Evolutionary conservation across 306 rosid species (phyloP), one percentile per base, ranked within the genome.

Genomic region (Glycine latifolia): DNA sequence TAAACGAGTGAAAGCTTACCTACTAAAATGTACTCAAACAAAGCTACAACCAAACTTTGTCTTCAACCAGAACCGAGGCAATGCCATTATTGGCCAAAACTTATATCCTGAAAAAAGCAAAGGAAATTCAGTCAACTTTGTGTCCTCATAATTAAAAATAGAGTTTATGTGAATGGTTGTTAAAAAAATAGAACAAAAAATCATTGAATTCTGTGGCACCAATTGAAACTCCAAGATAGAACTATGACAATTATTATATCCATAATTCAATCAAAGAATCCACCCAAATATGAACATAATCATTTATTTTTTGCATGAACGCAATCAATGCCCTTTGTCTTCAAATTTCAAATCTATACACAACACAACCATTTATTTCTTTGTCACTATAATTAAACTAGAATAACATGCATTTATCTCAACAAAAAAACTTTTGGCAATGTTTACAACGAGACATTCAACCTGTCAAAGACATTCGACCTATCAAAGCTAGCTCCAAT

Each of bases 61-160:
- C 20, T 20, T 20, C 65, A 75, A 89, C 92, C 83, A 95, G 80
- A 75, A 93, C 83, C 10, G 92, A 78, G 2, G 99, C 92, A 84
- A 93, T 86, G 70, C 92, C 94, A 60, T 94, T 88, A 73, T 95
- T 95, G 46, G 86, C 87, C 39, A 93, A 68, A 85, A 95, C 99
- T 88, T 93, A 98, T 77, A 91, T 35, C 99, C 98, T 94, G 74
- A 60, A 76, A 78, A 62, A 79, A 6, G 8, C 5, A 78, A 6
- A 1, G 16, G 54, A 71, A 72, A 39, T 75, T 66, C 35, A 12
- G 55, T 65, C 62, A 75, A 75, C 5, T 33, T 39, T 10, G 73
- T 35, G 8, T 16, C 53, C 73, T 53, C 59, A 17, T 3, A n/a
- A n/a, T n/a, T n/a, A 3, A 58, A 43, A 43, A 15, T 56, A 5